These are phyloP conservation scores for Curvularia verruculosa DNA, from an alignment of 2,329 filamentous ascomycete genomes.

Conservation along the genomic window DNA sequence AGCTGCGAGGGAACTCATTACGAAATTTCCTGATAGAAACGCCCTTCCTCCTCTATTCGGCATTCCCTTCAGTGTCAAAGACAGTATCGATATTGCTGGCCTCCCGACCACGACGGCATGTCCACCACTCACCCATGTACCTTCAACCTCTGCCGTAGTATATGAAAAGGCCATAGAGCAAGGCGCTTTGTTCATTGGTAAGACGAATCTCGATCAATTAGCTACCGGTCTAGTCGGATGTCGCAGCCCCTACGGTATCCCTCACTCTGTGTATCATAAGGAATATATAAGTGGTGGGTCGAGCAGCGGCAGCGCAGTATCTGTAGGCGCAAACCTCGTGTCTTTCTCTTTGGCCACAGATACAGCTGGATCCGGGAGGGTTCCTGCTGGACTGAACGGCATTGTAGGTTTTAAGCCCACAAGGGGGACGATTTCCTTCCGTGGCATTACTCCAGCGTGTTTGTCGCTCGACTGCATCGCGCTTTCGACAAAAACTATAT, in stretches of 20 bases:
- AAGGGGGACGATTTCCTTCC: constrained; percentile 58
- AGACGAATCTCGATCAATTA: constrained; percentile 67
- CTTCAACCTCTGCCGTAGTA: constrained; percentile 56
- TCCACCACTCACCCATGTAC: constrained; percentile 57
- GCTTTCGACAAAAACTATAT: constrained; percentile 57
- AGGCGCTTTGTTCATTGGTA: constrained; percentile 65
- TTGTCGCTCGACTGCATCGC: constrained; percentile 64
- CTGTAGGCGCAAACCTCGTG: constrained; percentile 60
- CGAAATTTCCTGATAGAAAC: constrained; percentile 50
- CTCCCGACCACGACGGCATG: constrained; percentile 61
- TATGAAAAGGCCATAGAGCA: constrained; percentile 58
- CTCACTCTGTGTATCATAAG: constrained; percentile 59
- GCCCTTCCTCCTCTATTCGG: constrained; percentile 60
- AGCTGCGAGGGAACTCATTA: constrained; percentile 51
- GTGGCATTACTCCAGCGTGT: constrained; percentile 62
- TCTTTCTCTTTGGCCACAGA: constrained; percentile 64
- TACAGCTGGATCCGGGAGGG: constrained; percentile 61
- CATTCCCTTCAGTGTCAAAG: constrained; percentile 63
- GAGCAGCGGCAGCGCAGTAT: constrained; percentile 62
- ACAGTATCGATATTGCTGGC: constrained; percentile 61
- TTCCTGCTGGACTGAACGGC: constrained; percentile 61
- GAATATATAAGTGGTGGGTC: constrained; percentile 63
- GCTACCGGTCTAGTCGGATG: constrained; percentile 66
- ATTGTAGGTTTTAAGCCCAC: constrained; percentile 61
- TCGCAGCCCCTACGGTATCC: constrained; percentile 63